These are phyloP conservation scores for Phaeophleospora eucalypticola DNA, from an alignment of 2,329 filamentous ascomycete species.

Conservation along the genomic window DNA sequence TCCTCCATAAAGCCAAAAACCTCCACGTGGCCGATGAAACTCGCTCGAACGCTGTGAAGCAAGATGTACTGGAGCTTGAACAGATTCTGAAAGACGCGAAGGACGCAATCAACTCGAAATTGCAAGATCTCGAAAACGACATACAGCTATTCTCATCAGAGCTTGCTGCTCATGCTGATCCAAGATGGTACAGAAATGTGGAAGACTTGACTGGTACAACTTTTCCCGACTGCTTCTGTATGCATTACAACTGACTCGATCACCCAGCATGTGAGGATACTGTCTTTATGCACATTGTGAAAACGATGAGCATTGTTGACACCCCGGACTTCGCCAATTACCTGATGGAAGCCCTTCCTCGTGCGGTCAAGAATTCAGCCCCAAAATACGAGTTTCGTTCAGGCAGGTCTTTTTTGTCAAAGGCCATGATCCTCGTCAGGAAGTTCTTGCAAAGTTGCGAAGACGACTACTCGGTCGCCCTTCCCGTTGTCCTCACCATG, in stretches of 20 bases:
- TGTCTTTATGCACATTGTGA: constrained; percentile 1
- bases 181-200: constrained; percentile 5
- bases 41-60: background rate
- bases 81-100: constrained; percentile 2
- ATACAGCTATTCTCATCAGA: constrained; percentile 1
- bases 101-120: background rate
- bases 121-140: constrained; percentile 1
- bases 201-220: constrained; percentile 3
- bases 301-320: constrained; percentile 1
- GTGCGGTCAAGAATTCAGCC: background rate
- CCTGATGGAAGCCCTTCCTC: background rate
- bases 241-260: background rate
- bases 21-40: background rate
- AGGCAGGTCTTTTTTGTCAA: constrained; percentile 1
- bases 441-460: background rate
- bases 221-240: no score
- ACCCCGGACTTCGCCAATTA: constrained; percentile 4
- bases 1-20: background rate
- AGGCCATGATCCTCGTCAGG: constrained; percentile 1
- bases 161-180: background rate
- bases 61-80: constrained; percentile 3
- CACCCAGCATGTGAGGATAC: constrained; percentile 1
- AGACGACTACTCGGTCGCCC: background rate
- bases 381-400: constrained; percentile 3
- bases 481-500: constrained; percentile 1